Evolutionary conservation across 306 rosid genomes (phyloP), one percentile per base, ranked within the genome.

Genomic region (Vigna hirtella): DNA sequence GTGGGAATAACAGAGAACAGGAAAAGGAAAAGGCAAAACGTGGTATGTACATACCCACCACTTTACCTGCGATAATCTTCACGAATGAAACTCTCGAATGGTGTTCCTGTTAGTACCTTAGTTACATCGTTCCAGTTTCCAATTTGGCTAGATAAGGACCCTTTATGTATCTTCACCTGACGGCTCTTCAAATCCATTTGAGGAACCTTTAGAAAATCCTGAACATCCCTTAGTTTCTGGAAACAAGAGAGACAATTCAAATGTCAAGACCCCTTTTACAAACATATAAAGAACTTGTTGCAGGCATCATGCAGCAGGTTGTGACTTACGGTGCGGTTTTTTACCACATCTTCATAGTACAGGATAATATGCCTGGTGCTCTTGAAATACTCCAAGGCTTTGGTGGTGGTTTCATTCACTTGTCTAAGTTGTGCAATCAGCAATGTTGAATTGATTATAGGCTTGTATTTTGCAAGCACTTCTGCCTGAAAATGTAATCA

Each of bases 161-260:
- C 99, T 61, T 82, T 90, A 71, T 96, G 99, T 81, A 96, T 96
- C 91, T 91, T 96, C 83, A 96, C 99, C 50, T 96, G 99, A 24
- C 94, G 96, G 50, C 89, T 93, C 90, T 86, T 93, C 66, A 93
- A 73, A n/a, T 87, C 79, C 84, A 64, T 86, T 40, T 20, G 80
- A 24, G 99, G 98, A 84, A 93, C 97, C 86, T 79, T 96, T 5
- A 96, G 86, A 79, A 96, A 91, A 62, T 96, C 92, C 80, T 89
- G 96, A 77, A 96, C 90, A 14, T 96, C 96, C 57, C 20, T 22
- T 77, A 96, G 66, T 81, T 87, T 96, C 99, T 96, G 95, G 78
- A 81, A 82, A 81, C 84, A 70, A 70, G 64, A 76, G 14, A 53
- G 47, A 38, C 12, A 59, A 14, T 5, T 40, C 11, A 71, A 26